Base-by-base conservation (phyloP, 1,284 basidiomycete genomes). In the Malassezia globosa region DNA sequence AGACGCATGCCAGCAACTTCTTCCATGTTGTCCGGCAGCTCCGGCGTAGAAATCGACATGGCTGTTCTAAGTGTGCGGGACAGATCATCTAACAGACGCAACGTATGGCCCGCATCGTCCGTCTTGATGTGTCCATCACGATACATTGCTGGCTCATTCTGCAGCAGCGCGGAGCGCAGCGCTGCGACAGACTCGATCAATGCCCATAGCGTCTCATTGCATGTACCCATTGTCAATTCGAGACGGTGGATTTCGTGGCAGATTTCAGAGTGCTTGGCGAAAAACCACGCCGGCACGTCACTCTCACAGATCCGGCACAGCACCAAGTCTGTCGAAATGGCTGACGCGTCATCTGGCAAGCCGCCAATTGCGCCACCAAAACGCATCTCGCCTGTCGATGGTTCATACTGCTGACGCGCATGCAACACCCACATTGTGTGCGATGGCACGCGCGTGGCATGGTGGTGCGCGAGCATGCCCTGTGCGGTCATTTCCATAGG, bases 181-280 rank as follows among this genome's bases (percentile, higher is more conserved):
- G 56, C 59, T 26, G 60, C 53, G 37, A 60, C 83, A 2, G 85
- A 84, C 63, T 81, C 84, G 49, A 81, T 79, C 44, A 97, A 77
- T 66, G 97, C 94, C 8, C 78, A 74, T 46, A 97, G 83, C 22
- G 82, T 83, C 70, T 99, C 94, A 74, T 97, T 94, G 75, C 84
- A 87, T 65, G 89, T 85, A 24, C 79, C 76, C 55, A 97, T 89
- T 73, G 95, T 89, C 34, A 92, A 88, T 73, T 97, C 94, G 56
- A 97, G 78, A 37, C 88, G 82, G 73, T 99, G 94, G 1, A 88
- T 84, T 74, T 96, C 94, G 63, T 83, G 87, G 72, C 94, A 99
- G 8, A 92, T 97, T 75, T 97, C 94, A 77, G 90, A 96, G 76
- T 99, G 94, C 76, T 96, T 96, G 75, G 96, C 94, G 70, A 99